These are phyloP conservation scores for Infundibulicybe gibba DNA, from an alignment of 768 basidiomycete genomes.

Conservation along the genomic window DNA sequence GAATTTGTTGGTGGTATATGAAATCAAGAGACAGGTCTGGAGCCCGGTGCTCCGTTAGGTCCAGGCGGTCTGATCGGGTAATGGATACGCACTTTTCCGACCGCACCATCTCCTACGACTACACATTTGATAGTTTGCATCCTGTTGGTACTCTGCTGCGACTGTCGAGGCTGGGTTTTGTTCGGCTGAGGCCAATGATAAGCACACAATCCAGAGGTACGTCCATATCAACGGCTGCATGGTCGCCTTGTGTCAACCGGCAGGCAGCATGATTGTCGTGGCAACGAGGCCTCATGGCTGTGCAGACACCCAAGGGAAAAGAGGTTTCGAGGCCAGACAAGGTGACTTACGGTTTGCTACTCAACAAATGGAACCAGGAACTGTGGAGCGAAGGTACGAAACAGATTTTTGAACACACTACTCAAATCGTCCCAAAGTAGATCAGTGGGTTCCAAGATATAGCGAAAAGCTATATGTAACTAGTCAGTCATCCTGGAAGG, in stretches of 20 bases:
- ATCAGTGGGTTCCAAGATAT: conserved; percentile 12
- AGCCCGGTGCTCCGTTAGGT: conserved; percentile 6
- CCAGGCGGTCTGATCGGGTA: not conserved
- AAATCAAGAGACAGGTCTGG: conserved; percentile 94
- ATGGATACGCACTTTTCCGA: conserved; percentile 79
- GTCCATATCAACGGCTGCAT: conserved; percentile 10
- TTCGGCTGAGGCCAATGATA: conserved; percentile 11
- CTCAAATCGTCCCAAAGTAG: conserved; percentile 19
- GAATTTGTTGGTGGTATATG: conserved; percentile 97
- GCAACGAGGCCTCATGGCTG: conserved; percentile 40
- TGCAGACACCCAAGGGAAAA: conserved; percentile 10
- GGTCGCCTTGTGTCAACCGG: conserved; percentile 21
- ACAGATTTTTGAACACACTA: conserved; percentile 16
- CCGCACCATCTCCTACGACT: conserved; percentile 96
- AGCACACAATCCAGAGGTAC: conserved; percentile 11
- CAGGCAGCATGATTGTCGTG: conserved; percentile 26
- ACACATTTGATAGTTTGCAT: conserved; percentile 99
- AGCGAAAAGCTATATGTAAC: not conserved
- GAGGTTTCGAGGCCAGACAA: conserved; percentile 1
- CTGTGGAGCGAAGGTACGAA: conserved; percentile 15
- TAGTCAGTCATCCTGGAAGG: not conserved
- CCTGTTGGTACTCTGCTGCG: conserved; percentile 16
- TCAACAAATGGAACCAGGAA: conserved; percentile 9
- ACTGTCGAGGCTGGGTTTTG: conserved; percentile 7
- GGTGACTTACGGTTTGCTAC: too few species aligned